Percentiles rank a stretch among this genome's conserved stretches.
Conservation (phyloP, 768 basidiomycete genomes). For the Tulasnella sp. region DNA sequence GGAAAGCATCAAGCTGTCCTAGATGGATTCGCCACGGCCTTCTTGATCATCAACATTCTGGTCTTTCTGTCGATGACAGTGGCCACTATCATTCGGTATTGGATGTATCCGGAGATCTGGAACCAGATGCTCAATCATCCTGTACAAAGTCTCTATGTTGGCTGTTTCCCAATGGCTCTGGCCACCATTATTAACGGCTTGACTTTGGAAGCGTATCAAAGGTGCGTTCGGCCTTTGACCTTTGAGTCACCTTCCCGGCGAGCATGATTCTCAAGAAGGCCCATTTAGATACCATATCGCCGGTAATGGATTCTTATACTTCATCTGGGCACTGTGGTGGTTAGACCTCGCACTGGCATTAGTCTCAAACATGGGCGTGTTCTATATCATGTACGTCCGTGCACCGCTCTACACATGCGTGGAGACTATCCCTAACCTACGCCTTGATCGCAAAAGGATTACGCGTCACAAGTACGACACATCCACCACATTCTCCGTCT, state of each 20-base stretch:
- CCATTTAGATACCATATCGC: slow-evolving; percentile 29
- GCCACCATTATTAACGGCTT: slow-evolving; percentile 47
- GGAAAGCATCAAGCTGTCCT: slow-evolving; percentile 30
- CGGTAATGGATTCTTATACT: slow-evolving; percentile 40
- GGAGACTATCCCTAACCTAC: background rate
- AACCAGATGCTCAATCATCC: slow-evolving; percentile 30
- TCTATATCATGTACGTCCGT: slow-evolving; percentile 53
- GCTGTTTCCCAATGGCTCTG: slow-evolving; percentile 43
- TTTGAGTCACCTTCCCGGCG: background rate
- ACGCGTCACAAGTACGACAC: slow-evolving; percentile 47
- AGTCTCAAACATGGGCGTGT: slow-evolving; percentile 46
- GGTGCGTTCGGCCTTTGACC: slow-evolving; percentile 22
- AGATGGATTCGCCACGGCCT: slow-evolving; percentile 33
- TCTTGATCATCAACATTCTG: slow-evolving; percentile 49
- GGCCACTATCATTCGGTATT: slow-evolving; percentile 41
- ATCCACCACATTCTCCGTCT: slow-evolving; percentile 45
- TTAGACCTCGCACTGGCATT: slow-evolving; percentile 44
- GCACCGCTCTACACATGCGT: background rate
- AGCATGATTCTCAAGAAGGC: background rate
- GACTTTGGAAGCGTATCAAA: slow-evolving; percentile 34
- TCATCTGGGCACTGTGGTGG: slow-evolving; percentile 63
- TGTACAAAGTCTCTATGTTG: slow-evolving; percentile 19
- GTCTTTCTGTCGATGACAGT: slow-evolving; percentile 42
- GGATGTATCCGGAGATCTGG: slow-evolving; percentile 43
- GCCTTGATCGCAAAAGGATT: slow-evolving; percentile 37